These are phyloP conservation scores for Primulina eburnea DNA, from an alignment of 257 asterid species.

Conservation along the genomic window DNA sequence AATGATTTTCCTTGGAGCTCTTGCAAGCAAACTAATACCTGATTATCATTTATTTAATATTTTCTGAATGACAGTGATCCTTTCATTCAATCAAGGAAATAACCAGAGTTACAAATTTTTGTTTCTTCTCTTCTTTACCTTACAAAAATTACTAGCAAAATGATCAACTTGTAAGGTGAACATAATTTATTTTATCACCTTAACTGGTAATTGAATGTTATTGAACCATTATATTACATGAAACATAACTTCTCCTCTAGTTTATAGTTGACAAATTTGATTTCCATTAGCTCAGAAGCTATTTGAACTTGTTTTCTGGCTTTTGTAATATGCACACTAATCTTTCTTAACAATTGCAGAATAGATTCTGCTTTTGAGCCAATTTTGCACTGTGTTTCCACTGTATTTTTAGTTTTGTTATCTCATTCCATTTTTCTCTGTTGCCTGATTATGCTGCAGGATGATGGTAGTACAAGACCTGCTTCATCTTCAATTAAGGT, in stretches of 20 bases:
- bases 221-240: neutral
- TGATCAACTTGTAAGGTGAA: neutral
- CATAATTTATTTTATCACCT: neutral
- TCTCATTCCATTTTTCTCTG: conserved; percentile 5
- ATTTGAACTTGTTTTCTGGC: conserved; percentile 2
- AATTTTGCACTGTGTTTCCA: conserved; percentile 10
- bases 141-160: neutral
- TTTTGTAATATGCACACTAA: conserved; percentile 5
- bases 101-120: neutral
- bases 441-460: conserved; percentile 43
- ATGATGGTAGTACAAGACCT: conserved; percentile 30
- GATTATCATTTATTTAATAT: neutral
- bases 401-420: conserved; percentile 6
- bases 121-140: neutral
- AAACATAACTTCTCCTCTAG: conserved; percentile 2
- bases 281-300: conserved; percentile 16
- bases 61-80: neutral
- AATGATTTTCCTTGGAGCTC: neutral
- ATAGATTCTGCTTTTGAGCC: conserved; percentile 20
- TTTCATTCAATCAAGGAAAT: neutral
- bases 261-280: conserved; percentile 15
- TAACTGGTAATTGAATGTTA: neutral
- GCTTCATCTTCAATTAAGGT: conserved; percentile 34
- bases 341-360: conserved; percentile 12
- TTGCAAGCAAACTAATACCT: neutral